phyloP scores from a whole-genome alignment of 208 protist species.

The Trypanosomatidae sp. region DNA sequence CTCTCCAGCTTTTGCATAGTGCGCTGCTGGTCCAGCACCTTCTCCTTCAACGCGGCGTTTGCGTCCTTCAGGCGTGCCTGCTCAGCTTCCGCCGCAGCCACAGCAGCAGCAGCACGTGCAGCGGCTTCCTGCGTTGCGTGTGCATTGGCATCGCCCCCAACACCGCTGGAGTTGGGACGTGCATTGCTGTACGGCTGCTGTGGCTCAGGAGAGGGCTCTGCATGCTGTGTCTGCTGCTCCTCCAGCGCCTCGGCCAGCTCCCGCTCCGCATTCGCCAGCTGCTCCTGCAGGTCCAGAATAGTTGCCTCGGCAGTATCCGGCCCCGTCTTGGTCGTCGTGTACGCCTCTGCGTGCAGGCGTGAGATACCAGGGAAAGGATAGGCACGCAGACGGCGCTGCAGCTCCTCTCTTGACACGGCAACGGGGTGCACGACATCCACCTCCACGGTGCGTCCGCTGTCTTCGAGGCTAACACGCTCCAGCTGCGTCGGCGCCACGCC shows the following conservation, averaged over 20 bases:
- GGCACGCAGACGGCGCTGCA: slow-evolving; percentile 33
- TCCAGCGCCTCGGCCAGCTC: too few relatives aligned
- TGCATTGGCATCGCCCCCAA: too few relatives aligned
- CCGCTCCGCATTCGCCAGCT: slow-evolving; percentile 38
- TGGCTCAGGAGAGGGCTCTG: slow-evolving; percentile 20
- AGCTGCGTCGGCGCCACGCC: slow-evolving; percentile 46
- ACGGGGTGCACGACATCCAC: slow-evolving; percentile 44
- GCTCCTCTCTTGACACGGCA: slow-evolving; percentile 29
- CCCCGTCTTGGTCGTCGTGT: slow-evolving; percentile 23
- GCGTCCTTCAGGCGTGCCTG: too few relatives aligned
- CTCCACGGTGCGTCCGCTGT: slow-evolving; percentile 28
- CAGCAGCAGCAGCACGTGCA: too few relatives aligned
- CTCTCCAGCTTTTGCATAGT: too few relatives aligned
- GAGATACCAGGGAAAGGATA: slow-evolving; percentile 42
- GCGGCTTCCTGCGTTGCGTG: too few relatives aligned
- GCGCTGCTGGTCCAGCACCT: too few relatives aligned
- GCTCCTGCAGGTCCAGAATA: slow-evolving; percentile 27
- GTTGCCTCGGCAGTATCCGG: slow-evolving; percentile 47
- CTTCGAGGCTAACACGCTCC: slow-evolving; percentile 20
- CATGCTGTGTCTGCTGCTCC: slow-evolving; percentile 4
- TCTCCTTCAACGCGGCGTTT: too few relatives aligned
- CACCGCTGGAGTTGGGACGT: too few relatives aligned
- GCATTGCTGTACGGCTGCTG: slow-evolving; percentile 19
- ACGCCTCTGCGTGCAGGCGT: slow-evolving; percentile 34
- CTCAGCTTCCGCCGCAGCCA: too few relatives aligned